Percentiles rank a stretch among this genome's conserved stretches.
These are phyloP conservation scores for Tetradesmus lagerheimii DNA, from an alignment of 139 green algal genomes.

Conservation along the genomic window DNA sequence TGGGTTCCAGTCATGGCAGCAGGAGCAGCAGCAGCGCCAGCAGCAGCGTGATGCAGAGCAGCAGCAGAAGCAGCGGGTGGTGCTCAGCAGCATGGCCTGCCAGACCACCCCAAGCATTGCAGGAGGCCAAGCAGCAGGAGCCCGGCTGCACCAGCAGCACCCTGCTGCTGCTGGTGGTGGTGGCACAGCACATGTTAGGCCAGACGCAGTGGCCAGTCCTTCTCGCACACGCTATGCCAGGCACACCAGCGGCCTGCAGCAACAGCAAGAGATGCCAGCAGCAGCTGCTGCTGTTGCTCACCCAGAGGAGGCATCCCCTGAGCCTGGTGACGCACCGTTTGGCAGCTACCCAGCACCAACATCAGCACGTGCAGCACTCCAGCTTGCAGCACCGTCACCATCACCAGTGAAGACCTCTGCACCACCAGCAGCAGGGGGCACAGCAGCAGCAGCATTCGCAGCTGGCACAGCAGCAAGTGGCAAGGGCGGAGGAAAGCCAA, in stretches of 20 bases:
- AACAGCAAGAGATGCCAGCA: neutral
- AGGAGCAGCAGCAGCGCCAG: constrained; percentile 3
- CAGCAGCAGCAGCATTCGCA: neutral
- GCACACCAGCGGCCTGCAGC: neutral
- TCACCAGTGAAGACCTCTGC: neutral
- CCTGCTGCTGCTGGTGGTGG: neutral
- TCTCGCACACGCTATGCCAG: neutral
- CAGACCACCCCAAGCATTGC: constrained; percentile 27
- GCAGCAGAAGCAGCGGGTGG: neutral
- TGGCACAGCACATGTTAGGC: neutral
- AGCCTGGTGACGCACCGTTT: neutral
- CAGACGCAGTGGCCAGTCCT: neutral
- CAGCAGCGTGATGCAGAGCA: neutral
- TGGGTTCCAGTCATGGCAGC: constrained; percentile 8
- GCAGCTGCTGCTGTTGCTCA: neutral
- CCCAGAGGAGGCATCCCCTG: neutral
- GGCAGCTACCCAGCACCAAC: neutral
- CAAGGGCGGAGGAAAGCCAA: neutral
- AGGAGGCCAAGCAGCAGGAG: neutral
- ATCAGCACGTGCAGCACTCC: neutral
- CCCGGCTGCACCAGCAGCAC: neutral
- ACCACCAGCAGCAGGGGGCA: neutral
- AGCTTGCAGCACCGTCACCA: neutral
- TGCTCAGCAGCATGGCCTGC: constrained; percentile 25
- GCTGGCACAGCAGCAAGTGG: neutral